Percentiles rank a stretch among this genome's conserved stretches.
Conservation (phyloP, 768 basidiomycete species). For the Tulasnella calospora region DNA sequence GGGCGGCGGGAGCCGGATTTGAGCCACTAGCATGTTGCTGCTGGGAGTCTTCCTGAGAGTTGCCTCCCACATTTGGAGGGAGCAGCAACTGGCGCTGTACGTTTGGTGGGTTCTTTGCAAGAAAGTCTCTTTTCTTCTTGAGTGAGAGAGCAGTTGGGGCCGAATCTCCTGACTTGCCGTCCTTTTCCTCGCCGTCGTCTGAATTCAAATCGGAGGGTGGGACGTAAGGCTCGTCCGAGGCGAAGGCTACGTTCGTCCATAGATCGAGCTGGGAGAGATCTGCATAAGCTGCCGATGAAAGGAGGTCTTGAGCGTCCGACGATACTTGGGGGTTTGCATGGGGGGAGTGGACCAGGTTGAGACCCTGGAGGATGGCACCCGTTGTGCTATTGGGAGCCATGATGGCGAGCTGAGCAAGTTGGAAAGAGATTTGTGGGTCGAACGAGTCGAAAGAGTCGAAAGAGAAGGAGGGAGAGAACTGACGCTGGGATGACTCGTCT, state of each 20-base stretch:
- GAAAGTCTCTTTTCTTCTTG: constrained; percentile 21
- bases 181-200: constrained; percentile 40
- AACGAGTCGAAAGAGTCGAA: not conserved
- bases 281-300: constrained; percentile 52
- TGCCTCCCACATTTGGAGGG: constrained; percentile 30
- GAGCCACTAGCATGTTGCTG: constrained; percentile 36
- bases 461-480: not conserved
- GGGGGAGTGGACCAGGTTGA: constrained; percentile 70
- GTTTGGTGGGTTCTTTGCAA: constrained; percentile 5
- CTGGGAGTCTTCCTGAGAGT: constrained; percentile 37
- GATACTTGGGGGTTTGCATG: constrained; percentile 39
- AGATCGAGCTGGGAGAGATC: constrained; percentile 75
- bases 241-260: constrained; percentile 79
- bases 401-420: not conserved
- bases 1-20: constrained; percentile 33
- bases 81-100: not conserved
- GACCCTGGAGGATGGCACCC: constrained; percentile 53
- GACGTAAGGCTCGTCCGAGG: constrained; percentile 63
- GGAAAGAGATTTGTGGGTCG: not conserved
- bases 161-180: constrained; percentile 38
- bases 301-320: constrained; percentile 50
- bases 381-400: constrained; percentile 5
- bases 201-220: constrained; percentile 37
- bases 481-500: constrained; percentile 10
- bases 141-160: constrained; percentile 13